Evolutionary conservation across 768 basidiomycete genomes (phyloP), one percentile per base, ranked within the genome.

Genomic region (Phaffia tasmanica): DNA sequence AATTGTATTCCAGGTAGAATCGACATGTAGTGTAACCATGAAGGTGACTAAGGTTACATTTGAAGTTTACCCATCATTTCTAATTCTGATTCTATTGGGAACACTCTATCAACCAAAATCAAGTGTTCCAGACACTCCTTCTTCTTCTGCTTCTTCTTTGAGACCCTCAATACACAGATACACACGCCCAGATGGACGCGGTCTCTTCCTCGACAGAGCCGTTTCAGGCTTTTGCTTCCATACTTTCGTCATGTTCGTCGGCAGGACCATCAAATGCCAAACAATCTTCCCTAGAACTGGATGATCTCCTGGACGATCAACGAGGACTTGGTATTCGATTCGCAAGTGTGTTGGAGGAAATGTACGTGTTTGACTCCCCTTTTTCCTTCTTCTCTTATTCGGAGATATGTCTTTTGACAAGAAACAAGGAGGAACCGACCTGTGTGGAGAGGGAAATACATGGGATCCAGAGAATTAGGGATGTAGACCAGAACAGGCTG

Each of bases 171-270:
- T 11, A 42, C 35, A 42, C 11, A 42, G 35, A 42, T 42, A 42
- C 35, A 42, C 35, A 42, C 35, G 11, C 35, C 35, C 35, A 42
- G 6, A 42, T 42, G 35, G 35, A 42, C 35, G 35, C 11, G 35
- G 35, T 11, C 11, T 42, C 35, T 11, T 11, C 35, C 18, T 48
- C 58, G 35, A 21, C 46, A 6, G 59, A 61, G 59, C 46, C 50
- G 47, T 67, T 62, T 27, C 61, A 67, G 23, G 66, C 66, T 16
- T 67, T 67, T 30, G 66, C 66, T 9, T 49, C 60, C 27, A 57
- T 67, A 60, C 61, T 67, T 15, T 48, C 47, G n/a, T 53, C 60
- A 4, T 42, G n/a, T 67, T 55, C 29, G 66, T 62, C 30, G 51
- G 25, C 48, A 30, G 46, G 15, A 21, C 54, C 27, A 27, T 30